Conservation (phyloP, 805 yeast genomes). For the Hanseniaspora lachancei region DNA sequence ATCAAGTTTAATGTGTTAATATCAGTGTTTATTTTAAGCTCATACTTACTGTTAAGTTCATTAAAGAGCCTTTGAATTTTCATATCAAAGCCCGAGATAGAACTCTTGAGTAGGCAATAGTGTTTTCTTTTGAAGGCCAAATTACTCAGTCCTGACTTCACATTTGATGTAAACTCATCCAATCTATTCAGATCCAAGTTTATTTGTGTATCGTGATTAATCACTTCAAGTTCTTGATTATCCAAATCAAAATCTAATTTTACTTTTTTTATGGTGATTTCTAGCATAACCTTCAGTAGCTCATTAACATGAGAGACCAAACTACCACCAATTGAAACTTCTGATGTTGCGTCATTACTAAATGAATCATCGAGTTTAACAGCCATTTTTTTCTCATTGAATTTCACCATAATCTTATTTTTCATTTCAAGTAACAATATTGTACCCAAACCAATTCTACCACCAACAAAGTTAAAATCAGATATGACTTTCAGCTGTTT, state of each 20-base stretch:
- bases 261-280: background rate
- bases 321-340: background rate
- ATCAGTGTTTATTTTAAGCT: background rate
- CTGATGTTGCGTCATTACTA: background rate
- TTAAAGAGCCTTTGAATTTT: background rate
- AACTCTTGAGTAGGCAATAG: background rate
- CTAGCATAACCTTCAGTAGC: background rate
- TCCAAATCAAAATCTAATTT: slow-evolving; percentile 5
- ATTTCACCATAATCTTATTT: background rate
- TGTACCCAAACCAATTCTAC: slow-evolving; percentile 1
- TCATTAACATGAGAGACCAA: background rate
- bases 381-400: background rate
- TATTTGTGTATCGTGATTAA: background rate
- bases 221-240: slow-evolving; percentile 2
- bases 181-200: background rate
- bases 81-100: background rate
- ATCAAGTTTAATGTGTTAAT: background rate
- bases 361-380: background rate
- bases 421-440: background rate
- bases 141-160: background rate
- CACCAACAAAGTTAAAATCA: background rate
- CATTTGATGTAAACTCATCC: background rate
- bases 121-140: background rate
- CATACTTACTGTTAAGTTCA: background rate
- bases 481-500: background rate